These are phyloP conservation scores for Stachybotrys elegans DNA, from an alignment of 2,329 filamentous ascomycete species.

Conservation along the genomic window DNA sequence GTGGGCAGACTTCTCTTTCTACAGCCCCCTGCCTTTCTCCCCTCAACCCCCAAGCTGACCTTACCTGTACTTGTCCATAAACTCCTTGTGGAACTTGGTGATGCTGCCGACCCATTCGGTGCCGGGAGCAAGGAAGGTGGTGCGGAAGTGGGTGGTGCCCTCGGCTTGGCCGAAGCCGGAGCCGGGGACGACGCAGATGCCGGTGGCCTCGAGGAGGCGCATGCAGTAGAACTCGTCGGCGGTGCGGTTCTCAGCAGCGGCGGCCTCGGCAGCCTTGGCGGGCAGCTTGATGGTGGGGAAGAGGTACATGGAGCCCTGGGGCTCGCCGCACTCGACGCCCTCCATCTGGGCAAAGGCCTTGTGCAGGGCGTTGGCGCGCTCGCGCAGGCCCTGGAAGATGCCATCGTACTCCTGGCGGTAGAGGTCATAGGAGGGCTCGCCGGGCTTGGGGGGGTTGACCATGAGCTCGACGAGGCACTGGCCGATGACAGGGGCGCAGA, in stretches of 20 bases:
- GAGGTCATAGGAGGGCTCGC: constrained; percentile 76
- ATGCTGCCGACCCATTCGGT: constrained; percentile 91
- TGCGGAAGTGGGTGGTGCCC: constrained; percentile 87
- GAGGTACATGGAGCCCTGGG: constrained; percentile 97
- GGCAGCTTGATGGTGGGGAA: constrained; percentile 90
- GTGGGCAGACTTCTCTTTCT: too few species aligned
- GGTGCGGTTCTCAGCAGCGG: constrained; percentile 64
- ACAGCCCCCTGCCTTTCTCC: too few species aligned
- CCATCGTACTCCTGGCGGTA: constrained; percentile 81
- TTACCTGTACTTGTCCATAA: constrained; percentile 74
- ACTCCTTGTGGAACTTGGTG: constrained; percentile 83
- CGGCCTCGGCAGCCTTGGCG: constrained; percentile 69
- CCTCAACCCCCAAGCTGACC: too few species aligned
- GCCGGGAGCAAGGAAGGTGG: constrained; percentile 92
- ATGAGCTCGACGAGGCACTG: constrained; percentile 97
- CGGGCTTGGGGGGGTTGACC: constrained; percentile 87
- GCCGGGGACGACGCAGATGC: constrained; percentile 89
- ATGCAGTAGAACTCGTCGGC: constrained; percentile 95
- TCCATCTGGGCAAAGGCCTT: constrained; percentile 93
- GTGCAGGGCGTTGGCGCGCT: constrained; percentile 80
- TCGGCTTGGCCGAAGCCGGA: constrained; percentile 93
- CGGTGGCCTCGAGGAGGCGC: constrained; percentile 84
- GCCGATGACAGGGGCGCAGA: constrained; percentile 91
- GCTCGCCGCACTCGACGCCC: constrained; percentile 83
- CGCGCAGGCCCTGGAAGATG: constrained; percentile 73